These are phyloP conservation scores for Aureobasidium sp. DNA, from an alignment of 2,329 filamentous ascomycete genomes.

Conservation along the genomic window DNA sequence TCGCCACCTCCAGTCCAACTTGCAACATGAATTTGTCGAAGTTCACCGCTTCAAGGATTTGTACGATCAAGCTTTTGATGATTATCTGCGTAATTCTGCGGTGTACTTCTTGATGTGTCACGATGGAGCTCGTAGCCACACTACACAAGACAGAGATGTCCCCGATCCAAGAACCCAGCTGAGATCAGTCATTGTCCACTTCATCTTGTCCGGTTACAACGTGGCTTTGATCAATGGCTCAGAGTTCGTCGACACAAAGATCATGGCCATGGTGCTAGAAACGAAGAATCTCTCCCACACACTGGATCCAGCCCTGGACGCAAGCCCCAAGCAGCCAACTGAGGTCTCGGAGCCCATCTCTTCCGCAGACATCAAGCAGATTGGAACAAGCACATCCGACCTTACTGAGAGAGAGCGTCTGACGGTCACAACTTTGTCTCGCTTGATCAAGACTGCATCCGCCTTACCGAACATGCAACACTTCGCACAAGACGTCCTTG, in stretches of 20 bases:
- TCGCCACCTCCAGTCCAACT: conserved; percentile 50
- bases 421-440: conserved; percentile 22
- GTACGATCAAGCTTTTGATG: conserved; percentile 39
- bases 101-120: conserved; percentile 64
- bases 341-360: background rate
- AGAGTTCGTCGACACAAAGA: conserved; percentile 58
- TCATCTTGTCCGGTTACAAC: conserved; percentile 52
- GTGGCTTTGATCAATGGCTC: conserved; percentile 58
- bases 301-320: background rate
- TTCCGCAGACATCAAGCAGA: background rate
- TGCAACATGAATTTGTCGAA: conserved; percentile 23
- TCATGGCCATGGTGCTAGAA: conserved; percentile 46
- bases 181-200: conserved; percentile 47
- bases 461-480: background rate
- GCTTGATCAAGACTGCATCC: conserved; percentile 15
- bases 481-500: conserved; percentile 18
- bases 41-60: conserved; percentile 34
- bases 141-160: conserved; percentile 10
- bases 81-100: conserved; percentile 49
- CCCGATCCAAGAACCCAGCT: conserved; percentile 22
- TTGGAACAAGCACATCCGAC: background rate
- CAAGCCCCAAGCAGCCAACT: background rate
- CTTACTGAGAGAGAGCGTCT: conserved; percentile 25
- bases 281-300: conserved; percentile 18
- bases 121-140: conserved; percentile 44